Evolutionary conservation across 371 early-diverging fungal genomes (phyloP).

Genomic region (Mucor velutinosus): DNA sequence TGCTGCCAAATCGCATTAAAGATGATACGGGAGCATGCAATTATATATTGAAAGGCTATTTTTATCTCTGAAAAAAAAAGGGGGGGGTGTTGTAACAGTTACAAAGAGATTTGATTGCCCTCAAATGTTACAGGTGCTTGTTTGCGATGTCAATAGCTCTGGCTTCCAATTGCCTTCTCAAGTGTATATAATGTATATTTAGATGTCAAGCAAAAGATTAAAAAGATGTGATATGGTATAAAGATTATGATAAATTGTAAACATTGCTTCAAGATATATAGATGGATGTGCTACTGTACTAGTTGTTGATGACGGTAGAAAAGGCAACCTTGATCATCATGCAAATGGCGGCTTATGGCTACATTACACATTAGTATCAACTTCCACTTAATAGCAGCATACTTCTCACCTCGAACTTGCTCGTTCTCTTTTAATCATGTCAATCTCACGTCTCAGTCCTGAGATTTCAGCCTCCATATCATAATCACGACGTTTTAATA

Average conservation of each 20-base stretch:
- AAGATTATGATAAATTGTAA: not conserved
- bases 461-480: conserved; percentile 53
- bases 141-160: not conserved
- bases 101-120: not conserved
- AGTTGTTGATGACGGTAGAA: not conserved
- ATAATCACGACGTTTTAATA: conserved; percentile 53
- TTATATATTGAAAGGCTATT: not conserved
- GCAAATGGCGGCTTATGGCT: not conserved
- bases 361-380: not conserved
- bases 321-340: not conserved
- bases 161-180: too few species aligned
- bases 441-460: conserved; percentile 41
- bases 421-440: conserved; percentile 37
- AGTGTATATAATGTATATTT: not conserved
- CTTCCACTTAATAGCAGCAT: not conserved
- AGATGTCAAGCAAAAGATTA: not conserved
- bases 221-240: not conserved
- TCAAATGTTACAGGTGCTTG: not conserved
- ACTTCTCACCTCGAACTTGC: conserved; percentile 5
- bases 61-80: not conserved
- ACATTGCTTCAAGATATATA: not conserved
- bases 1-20: not conserved
- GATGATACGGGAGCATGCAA: not conserved
- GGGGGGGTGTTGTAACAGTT: not conserved
- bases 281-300: too few species aligned